Evolutionary conservation across 345 rosid species (phyloP).

Genomic region (Rhodamnia rubescens): DNA sequence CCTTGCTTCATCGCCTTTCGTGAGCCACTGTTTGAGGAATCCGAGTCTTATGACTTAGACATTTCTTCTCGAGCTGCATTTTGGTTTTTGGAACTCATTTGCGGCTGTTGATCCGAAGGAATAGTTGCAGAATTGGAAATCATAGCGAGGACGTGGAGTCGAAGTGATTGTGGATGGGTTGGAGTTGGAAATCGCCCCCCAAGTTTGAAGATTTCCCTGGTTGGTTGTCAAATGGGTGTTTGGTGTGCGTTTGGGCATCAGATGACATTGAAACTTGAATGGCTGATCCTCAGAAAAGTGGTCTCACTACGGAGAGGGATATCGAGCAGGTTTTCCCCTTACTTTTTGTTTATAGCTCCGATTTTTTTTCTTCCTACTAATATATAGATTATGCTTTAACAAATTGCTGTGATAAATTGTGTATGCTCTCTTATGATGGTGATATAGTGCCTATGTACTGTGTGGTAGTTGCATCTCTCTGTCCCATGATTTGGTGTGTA

Average conservation of each 20-base stretch:
- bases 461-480: not conserved
- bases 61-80: not conserved
- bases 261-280: slow-evolving; percentile 31
- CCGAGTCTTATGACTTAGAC: slow-evolving; percentile 4
- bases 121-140: not conserved
- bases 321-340: slow-evolving; percentile 52
- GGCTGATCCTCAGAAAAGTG: slow-evolving; percentile 61
- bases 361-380: not conserved
- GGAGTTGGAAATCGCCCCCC: slow-evolving; percentile 9
- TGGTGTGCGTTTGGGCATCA: slow-evolving; percentile 18
- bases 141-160: not conserved
- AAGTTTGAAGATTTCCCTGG: slow-evolving; percentile 7
- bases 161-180: slow-evolving; percentile 14
- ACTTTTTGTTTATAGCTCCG: slow-evolving; percentile 9
- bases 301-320: slow-evolving; percentile 58
- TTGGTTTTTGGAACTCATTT: not conserved
- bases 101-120: not conserved
- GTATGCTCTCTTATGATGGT: not conserved
- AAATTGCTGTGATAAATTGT: not conserved
- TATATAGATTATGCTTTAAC: not conserved
- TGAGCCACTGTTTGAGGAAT: not conserved
- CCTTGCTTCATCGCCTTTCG: not conserved
- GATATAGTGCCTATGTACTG: not conserved
- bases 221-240: slow-evolving; percentile 43
- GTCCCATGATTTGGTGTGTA: not conserved